Evolutionary conservation across 2,329 filamentous ascomycete species (phyloP).

Genomic region (Aspergillus fijiensis): DNA sequence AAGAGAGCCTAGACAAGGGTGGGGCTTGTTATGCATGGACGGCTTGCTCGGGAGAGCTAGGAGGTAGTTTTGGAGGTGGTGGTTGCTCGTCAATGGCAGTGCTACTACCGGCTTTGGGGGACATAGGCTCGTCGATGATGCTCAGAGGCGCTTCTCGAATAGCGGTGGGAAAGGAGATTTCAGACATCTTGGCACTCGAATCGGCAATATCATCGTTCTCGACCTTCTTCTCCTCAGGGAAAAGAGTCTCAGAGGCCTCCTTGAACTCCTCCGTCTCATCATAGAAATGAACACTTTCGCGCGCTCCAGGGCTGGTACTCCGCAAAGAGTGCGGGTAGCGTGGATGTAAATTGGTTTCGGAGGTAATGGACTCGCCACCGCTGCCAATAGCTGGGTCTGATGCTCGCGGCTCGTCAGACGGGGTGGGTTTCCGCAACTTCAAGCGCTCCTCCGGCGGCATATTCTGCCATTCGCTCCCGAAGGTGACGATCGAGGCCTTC

Average conservation of each 20-base stretch:
- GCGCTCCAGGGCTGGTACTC: constrained; percentile 66
- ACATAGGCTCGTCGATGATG: constrained; percentile 10
- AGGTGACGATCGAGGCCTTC: constrained; percentile 96
- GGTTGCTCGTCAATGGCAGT: constrained; percentile 14
- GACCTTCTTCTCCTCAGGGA: constrained; percentile 8
- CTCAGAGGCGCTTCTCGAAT: constrained; percentile 2
- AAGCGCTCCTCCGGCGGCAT: constrained; percentile 72
- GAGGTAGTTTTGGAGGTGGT: constrained; percentile 20
- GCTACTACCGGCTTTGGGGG: constrained; percentile 5
- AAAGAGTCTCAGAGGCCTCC: constrained; percentile 23
- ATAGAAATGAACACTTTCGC: constrained; percentile 49
- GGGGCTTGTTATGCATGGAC: constrained; percentile 27
- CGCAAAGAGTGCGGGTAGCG: constrained; percentile 62
- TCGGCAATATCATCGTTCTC: constrained; percentile 12
- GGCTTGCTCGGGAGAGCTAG: constrained; percentile 27
- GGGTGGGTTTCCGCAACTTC: constrained; percentile 57
- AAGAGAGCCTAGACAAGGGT: constrained; percentile 10
- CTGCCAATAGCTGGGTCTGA: constrained; percentile 34
- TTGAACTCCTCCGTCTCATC: constrained; percentile 26
- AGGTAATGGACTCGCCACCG: constrained; percentile 29
- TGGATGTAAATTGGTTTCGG: constrained; percentile 20
- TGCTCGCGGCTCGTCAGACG: constrained; percentile 38
- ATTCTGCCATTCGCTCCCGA: constrained; percentile 84
- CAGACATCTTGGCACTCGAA: constrained; percentile 3
- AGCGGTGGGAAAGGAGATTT: constrained; percentile 4